phyloP scores from a whole-genome alignment of 2,329 filamentous ascomycete species.

The Botrytis galanthina region DNA sequence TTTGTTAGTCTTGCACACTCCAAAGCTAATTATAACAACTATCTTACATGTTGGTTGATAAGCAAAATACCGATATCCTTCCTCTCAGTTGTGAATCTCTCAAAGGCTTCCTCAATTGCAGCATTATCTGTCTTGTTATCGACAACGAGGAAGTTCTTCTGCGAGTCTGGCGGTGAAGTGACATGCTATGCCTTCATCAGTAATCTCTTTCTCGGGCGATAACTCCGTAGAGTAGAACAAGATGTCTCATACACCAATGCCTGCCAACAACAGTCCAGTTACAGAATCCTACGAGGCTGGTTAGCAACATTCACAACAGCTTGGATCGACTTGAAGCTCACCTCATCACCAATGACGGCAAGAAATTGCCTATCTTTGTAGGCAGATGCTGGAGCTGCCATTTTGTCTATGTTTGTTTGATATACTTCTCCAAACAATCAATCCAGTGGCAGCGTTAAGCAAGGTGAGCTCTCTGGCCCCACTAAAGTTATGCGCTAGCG shows the following conservation, averaged over 20 bases:
- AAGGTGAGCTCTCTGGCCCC: constrained; percentile 19
- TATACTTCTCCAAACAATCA: constrained; percentile 20
- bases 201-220: not conserved
- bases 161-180: constrained; percentile 78
- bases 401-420: constrained; percentile 36
- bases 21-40: not conserved
- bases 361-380: constrained; percentile 91
- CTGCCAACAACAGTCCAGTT: constrained; percentile 90
- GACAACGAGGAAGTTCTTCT: constrained; percentile 98
- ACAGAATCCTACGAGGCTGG: constrained; percentile 74
- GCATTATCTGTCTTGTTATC: constrained; percentile 88
- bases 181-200: constrained; percentile 65
- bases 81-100: constrained; percentile 80
- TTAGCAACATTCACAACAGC: constrained; percentile 25
- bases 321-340: constrained; percentile 39
- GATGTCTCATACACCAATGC: constrained; percentile 72
- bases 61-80: constrained; percentile 96
- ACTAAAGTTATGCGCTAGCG: constrained; percentile 15
- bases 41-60: constrained; percentile 91
- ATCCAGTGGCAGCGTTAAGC: constrained; percentile 16
- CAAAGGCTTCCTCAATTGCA: constrained; percentile 86
- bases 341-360: constrained; percentile 97
- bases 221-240: not conserved
- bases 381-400: constrained; percentile 58
- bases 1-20: constrained; percentile 12